Evolutionary conservation across 306 rosid species (phyloP).

Genomic region (Castanopsis chinensis): DNA sequence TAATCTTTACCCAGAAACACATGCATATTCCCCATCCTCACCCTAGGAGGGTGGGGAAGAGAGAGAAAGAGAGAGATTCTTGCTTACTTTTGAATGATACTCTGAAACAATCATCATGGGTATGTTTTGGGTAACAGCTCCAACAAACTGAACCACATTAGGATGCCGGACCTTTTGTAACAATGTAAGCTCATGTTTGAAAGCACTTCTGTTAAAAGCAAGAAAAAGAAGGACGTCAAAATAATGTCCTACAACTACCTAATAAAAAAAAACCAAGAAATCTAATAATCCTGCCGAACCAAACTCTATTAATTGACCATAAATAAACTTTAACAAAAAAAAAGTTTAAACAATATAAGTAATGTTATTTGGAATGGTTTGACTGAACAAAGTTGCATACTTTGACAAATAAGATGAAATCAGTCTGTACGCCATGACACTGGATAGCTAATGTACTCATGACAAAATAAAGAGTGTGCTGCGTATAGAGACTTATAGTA

Average conservation of each 20-base stretch:
- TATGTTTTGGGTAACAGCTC: slow-evolving; percentile 96
- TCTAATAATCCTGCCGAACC: slow-evolving; percentile 9
- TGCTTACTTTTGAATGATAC: slow-evolving; percentile 82
- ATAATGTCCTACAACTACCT: slow-evolving; percentile 15
- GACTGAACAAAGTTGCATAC: background rate
- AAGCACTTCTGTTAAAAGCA: slow-evolving; percentile 58
- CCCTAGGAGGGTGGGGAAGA: background rate
- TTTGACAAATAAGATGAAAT: background rate
- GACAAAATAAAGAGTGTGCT: no score
- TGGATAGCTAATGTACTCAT: no score
- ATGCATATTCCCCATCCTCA: background rate
- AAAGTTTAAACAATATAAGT: background rate
- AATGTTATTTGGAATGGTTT: slow-evolving; percentile 8
- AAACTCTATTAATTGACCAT: slow-evolving; percentile 26
- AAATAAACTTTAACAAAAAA: background rate
- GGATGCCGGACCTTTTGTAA: slow-evolving; percentile 98
- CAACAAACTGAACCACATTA: slow-evolving; percentile 94
- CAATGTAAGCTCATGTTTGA: slow-evolving; percentile 86
- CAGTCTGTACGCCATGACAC: no score
- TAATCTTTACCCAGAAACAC: background rate
- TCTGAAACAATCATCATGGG: slow-evolving; percentile 99
- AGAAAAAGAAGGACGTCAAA: slow-evolving; percentile 12
- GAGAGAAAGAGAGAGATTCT: slow-evolving; percentile 18
- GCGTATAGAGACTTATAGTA: no score
- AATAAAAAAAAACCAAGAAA: slow-evolving; percentile 22